Evolutionary conservation across 2,329 filamentous ascomycete species (phyloP), one percentile per base, ranked within the genome.

Genomic region (Ophiostoma novo-ulmi): DNA sequence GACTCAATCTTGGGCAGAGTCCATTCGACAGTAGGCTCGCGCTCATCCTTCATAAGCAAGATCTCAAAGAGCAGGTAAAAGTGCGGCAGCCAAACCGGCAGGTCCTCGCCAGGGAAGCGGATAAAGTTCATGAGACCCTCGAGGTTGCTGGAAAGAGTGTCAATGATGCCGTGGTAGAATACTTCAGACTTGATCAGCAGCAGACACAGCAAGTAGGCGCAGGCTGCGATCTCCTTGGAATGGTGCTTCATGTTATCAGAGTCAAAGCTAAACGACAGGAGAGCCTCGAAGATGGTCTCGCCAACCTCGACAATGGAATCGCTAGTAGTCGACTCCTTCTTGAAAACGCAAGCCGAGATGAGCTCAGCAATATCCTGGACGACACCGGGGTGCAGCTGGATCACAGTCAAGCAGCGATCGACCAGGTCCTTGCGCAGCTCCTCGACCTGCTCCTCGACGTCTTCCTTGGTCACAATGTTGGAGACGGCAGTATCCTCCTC

Each of bases 21-120:
- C 92, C 92, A 97, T 73, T 86, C 84, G 36, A 91, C 89, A 72
- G 91, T 87, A 5, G 86, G 82, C 3, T 94, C 93, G 74, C 94
- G 89, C 75, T 92, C 90, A 78, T 98, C 95, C 75, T 97, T 91
- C 17, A 91, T 90, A n/a, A 99, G 83, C 41, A 98, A 83, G 69
- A 91, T 91, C 82, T 99, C 95, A 67, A 98, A 85, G 68, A 99
- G 91, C 20, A 98, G 85, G 44, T 99, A 83, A 41, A 98, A 88
- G 76, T 95, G 94, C 14, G 93, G 91, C 74, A 98, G 90, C 93
- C 94, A 99, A 1, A 93, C 91, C 5, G 93, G 91, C n/a, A 93
- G 83, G 71, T 95, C 91, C 67, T 97, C 92, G 0, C 85, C 82
- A 5, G 87, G 83, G 4, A 93, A 82, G 75, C 91, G 90, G 75